Base-by-base conservation (phyloP, 2,329 filamentous ascomycete species). In the Parastagonospora nodorum region DNA sequence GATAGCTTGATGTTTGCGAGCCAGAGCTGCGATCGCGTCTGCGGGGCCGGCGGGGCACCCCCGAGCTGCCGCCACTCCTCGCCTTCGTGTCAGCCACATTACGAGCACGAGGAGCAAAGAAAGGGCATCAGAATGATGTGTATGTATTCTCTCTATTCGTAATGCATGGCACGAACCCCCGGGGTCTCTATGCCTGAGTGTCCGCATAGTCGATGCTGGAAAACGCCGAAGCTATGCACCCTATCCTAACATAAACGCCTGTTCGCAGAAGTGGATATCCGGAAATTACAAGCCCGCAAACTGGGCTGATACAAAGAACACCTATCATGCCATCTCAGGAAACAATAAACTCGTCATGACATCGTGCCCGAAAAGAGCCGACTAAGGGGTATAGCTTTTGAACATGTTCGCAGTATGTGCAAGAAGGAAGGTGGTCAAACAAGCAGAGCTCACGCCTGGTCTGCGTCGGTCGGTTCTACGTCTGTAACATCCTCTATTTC, bases 401-500 rank as follows among this genome's bases (percentile, higher is more conserved):
- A 65, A 63, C 52, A 61, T 59, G 58, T 51, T 51, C 45, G 48
- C 42, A 58, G 50, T 56, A 61, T 61, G 58, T 61, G 57, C 58
- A 60, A 38, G 48, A 50, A 43, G 45, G 54, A 37, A 40, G 44
- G 29, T 19, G 19, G 47, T 48, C 45, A 40, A 40, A 36, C 39
- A 42, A 37, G 30, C 15, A 33, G 35, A 29, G 31, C 27, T 55
- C 61, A 69, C 24, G 58, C 57, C 43, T 67, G 51, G 36, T 70
- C 66, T 19, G 39, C 60, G 39, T 72, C 68, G 32, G 68, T 52
- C 19, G 66, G 52, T 15, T 74, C 71, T 12, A 64, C 61, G 14
- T 73, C 69, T 4, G 56, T 55, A 8, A 71, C 48, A 38, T 75
- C 72, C 43, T 74, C 68, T 8, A 69, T 68, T 48, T 74, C 72